These are phyloP conservation scores for Arabidopsis suecica DNA, from an alignment of 345 rosid genomes.

Conservation along the genomic window DNA sequence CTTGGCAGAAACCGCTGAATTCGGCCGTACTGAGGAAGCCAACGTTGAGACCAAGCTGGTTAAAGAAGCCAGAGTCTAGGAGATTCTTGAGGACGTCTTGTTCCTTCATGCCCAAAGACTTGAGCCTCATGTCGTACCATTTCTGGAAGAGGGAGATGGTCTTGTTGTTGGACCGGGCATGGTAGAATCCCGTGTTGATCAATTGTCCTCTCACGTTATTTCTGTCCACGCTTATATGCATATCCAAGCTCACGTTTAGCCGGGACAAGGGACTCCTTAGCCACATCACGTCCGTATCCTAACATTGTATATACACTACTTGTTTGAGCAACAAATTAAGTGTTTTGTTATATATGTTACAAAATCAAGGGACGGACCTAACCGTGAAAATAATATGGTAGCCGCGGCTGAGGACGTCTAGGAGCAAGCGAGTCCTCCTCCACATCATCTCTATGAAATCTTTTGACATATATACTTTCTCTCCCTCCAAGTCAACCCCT, in stretches of 20 bases:
- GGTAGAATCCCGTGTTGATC: conserved; percentile 80
- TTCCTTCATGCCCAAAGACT: conserved; percentile 63
- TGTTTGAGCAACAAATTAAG: neutral
- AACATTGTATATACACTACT: conserved; percentile 1
- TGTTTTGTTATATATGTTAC: neutral
- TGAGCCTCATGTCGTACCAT: conserved; percentile 70
- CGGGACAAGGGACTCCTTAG: conserved; percentile 63
- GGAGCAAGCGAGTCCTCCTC: conserved; percentile 69
- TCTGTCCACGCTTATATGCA: conserved; percentile 75
- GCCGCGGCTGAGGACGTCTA: conserved; percentile 70
- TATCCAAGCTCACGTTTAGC: conserved; percentile 56
- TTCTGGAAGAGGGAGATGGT: conserved; percentile 61
- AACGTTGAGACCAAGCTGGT: conserved; percentile 50
- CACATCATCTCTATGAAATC: conserved; percentile 91
- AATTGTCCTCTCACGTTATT: conserved; percentile 41
- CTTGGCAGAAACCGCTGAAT: conserved; percentile 85
- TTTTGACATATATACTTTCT: conserved; percentile 69
- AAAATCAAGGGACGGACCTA: conserved; percentile 14
- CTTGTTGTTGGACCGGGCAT: conserved; percentile 66
- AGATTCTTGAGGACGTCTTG: conserved; percentile 71
- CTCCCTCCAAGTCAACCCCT: conserved; percentile 56
- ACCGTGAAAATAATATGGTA: conserved; percentile 80
- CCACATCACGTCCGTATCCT: conserved; percentile 90
- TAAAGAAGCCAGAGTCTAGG: conserved; percentile 45
- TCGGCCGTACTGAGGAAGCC: conserved; percentile 59